Base-by-base conservation (phyloP, 208 protist species). In the Trypanosoma scelopori region DNA sequence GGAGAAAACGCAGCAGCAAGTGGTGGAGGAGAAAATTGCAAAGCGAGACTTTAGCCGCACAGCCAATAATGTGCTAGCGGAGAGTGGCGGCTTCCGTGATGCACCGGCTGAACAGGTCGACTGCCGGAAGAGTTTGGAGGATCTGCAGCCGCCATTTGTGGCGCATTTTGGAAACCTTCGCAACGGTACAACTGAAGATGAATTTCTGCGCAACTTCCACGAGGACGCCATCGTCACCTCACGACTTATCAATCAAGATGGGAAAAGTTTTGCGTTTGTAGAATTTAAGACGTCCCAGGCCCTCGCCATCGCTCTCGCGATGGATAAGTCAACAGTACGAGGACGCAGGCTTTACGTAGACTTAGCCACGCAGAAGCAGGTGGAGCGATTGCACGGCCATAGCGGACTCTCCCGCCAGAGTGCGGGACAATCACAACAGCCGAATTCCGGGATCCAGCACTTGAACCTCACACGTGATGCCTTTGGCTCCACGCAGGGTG, bases 91-190 rank as follows among this genome's bases (percentile, higher is more conserved):
- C 73, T 92, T 91, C 65, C 84, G 85, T 61, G 64, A 77, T 23
- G 41, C 46, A 23, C 66, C 63, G 20, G 56, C 57, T 45, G 49
- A 75, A 46, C 41, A 68, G 43, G 65, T 65, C 48, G 74, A 48
- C 37, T 27, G 50, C 18, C 12, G 43, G 11, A 47, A 15, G 37
- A 49, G 55, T 23, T 60, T 82, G 25, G 65, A 79, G 1, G 79
- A 91, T 62, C 71, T 94, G 35, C 64, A 79, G 68, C 84, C 83
- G 1, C 89, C 89, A 20, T 94, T 72, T 51, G 86, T 92, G 5
- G 82, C 84, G 12, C 82, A 92, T 65, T 87, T 95, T 74, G 86
- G 86, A 25, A 95, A 95, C 70, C 77, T 95, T 25, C 89, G 82
- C 65, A 91, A 91, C 67, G 82, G 81, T 50, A 89, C 79, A 15